Evolutionary conservation across 345 rosid species (phyloP).

Genomic region (Murraya koenigii): DNA sequence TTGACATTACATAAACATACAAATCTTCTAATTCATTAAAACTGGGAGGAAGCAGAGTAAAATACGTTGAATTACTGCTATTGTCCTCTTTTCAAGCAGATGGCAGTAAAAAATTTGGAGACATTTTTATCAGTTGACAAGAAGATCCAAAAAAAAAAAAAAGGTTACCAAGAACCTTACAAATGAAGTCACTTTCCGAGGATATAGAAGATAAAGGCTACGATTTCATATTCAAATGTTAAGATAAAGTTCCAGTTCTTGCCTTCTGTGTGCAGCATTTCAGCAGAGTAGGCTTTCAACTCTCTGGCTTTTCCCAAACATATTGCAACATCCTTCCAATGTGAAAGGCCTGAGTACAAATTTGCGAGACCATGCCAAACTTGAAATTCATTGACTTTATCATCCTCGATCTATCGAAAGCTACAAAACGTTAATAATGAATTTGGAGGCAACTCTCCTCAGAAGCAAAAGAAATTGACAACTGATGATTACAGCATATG

Average conservation of each 20-base stretch:
- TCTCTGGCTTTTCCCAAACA: constrained; percentile 78
- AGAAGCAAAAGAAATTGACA: neutral
- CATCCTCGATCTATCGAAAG: constrained; percentile 52
- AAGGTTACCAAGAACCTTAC: neutral
- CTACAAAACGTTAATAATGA: constrained; percentile 2
- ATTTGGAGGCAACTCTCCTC: neutral
- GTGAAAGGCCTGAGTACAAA: constrained; percentile 76
- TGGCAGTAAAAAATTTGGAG: neutral
- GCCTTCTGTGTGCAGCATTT: constrained; percentile 79
- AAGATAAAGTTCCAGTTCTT: constrained; percentile 32
- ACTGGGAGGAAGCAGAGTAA: neutral
- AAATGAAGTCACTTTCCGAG: neutral
- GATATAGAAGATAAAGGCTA: neutral
- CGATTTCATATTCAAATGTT: neutral
- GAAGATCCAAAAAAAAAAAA: neutral
- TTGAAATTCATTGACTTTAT: constrained; percentile 74
- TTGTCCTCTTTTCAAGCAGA: neutral
- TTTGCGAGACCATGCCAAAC: constrained; percentile 91
- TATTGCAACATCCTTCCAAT: constrained; percentile 90
- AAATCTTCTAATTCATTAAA: neutral
- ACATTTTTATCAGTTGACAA: neutral
- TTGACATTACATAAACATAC: neutral
- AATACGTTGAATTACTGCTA: neutral
- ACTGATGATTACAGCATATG: neutral
- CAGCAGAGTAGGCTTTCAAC: constrained; percentile 66